Conservation (phyloP, 2,329 filamentous ascomycete species). For the Hansfordia pulvinata region DNA sequence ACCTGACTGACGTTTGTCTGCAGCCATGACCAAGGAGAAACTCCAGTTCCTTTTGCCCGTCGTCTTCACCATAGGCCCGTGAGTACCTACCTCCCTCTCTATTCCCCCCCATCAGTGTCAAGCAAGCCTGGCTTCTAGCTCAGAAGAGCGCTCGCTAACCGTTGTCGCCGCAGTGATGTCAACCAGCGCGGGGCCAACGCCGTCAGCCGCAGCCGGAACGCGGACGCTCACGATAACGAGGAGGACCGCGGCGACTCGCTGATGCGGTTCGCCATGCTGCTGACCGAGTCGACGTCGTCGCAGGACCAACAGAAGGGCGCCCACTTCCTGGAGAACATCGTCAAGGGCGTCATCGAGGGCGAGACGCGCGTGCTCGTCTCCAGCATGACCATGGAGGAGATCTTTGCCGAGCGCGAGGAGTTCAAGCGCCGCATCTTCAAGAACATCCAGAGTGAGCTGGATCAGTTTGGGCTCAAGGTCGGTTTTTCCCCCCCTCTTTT, state of each 20-base stretch:
- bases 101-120: no score
- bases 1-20: constrained; percentile 1
- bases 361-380: constrained; percentile 75
- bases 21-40: constrained; percentile 80
- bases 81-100: constrained; percentile 4
- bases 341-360: constrained; percentile 83
- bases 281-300: constrained; percentile 45
- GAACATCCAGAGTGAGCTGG: constrained; percentile 67
- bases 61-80: constrained; percentile 73
- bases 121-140: background rate
- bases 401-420: constrained; percentile 63
- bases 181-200: constrained; percentile 38
- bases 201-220: constrained; percentile 5
- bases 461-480: constrained; percentile 68
- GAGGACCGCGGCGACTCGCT: constrained; percentile 49
- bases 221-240: constrained; percentile 13
- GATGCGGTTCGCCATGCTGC: constrained; percentile 69
- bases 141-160: constrained; percentile 4
- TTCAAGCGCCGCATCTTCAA: constrained; percentile 65
- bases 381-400: constrained; percentile 87
- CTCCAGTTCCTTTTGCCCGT: constrained; percentile 71
- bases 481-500: constrained; percentile 15
- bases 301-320: constrained; percentile 23
- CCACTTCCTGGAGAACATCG: constrained; percentile 66
- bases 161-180: constrained; percentile 43